Evolutionary conservation across 805 yeast species (phyloP), one percentile per base, ranked within the genome.

Genomic region (Saccharomycopsis fodiens): DNA sequence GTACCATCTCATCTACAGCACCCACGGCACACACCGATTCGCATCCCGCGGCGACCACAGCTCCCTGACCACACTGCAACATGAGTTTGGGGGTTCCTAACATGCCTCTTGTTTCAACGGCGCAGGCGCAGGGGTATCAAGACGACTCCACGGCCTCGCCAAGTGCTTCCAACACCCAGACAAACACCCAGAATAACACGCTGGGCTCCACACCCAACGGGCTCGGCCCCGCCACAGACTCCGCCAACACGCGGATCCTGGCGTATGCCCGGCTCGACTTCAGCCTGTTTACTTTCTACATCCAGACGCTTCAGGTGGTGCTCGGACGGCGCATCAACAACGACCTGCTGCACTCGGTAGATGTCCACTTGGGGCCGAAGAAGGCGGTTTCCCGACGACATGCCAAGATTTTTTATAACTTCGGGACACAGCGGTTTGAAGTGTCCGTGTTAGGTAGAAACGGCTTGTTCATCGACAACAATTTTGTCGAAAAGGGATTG

Each of bases 391-490:
- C 96, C 4, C 69, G 98, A 59, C 72, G 87, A 48, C 98, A 93
- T 63, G 98, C 97, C 3, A 89, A 86, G 63, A 91, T 93, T 13
- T 91, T 89, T 61, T 93, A 91, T 67, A 93, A 93, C 60, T 93
- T 93, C 64, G 97, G 96, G 3, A 88, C 94, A 3, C 97, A 91
- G 60, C 67, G 95, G 53, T 93, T 93, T 59, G 98, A 93, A 63
- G 67, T 93, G 38, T 81, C 94, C 6, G 88, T 93, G 1, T 70
- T 89, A 55, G 98, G 98, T 16, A 74, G 96, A 55, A 93, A 93
- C 61, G 98, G 98, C 32, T 97, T 97, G 2, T 93, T 93, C 69
- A 95, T 93, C 3, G 93, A 91, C 62, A 96, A 88, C 54, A 70
- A 70, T 30, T 93, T 91, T 61, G 82, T 93, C 4, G 96, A 87